Conservation (phyloP, 2,329 filamentous ascomycete genomes). For the Lasiodiplodia hormozganensis region DNA sequence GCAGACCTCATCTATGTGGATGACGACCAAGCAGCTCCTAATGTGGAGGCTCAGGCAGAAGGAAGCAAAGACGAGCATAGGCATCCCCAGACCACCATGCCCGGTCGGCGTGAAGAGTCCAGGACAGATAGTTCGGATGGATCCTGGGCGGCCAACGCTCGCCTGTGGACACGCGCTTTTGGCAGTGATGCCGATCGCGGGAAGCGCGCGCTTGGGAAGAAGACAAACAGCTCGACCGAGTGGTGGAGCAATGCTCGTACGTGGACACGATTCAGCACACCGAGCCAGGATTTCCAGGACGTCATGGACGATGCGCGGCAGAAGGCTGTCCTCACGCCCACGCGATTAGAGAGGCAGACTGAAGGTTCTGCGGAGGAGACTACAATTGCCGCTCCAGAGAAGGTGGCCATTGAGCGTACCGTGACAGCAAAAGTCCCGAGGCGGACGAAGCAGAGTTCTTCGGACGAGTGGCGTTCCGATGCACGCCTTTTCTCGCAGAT, state of each 20-base stretch:
- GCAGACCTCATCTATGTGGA: not conserved
- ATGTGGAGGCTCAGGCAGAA: not conserved
- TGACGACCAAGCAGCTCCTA: not conserved
- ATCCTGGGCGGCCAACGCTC: slow-evolving; percentile 20
- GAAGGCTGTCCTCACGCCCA: not conserved
- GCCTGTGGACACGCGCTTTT: not conserved
- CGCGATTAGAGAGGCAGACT: not conserved
- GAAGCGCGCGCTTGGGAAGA: not conserved
- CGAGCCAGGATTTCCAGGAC: slow-evolving; percentile 6
- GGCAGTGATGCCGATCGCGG: not conserved
- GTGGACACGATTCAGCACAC: slow-evolving; percentile 9
- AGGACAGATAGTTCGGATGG: slow-evolving; percentile 16
- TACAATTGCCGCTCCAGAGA: not conserved
- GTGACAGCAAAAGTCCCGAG: not conserved
- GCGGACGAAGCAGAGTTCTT: not conserved
- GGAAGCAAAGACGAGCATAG: not conserved
- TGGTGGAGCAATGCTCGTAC: slow-evolving; percentile 17
- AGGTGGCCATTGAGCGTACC: not conserved
- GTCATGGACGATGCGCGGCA: not conserved
- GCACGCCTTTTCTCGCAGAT: slow-evolving; percentile 45
- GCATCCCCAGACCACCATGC: not conserved
- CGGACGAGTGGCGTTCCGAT: slow-evolving; percentile 27
- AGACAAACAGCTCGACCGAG: slow-evolving; percentile 16
- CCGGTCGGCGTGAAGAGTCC: not conserved
- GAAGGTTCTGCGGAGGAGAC: not conserved